These are phyloP conservation scores for Blumeriella jaapii DNA, from an alignment of 2,329 filamentous ascomycete genomes.

Conservation along the genomic window DNA sequence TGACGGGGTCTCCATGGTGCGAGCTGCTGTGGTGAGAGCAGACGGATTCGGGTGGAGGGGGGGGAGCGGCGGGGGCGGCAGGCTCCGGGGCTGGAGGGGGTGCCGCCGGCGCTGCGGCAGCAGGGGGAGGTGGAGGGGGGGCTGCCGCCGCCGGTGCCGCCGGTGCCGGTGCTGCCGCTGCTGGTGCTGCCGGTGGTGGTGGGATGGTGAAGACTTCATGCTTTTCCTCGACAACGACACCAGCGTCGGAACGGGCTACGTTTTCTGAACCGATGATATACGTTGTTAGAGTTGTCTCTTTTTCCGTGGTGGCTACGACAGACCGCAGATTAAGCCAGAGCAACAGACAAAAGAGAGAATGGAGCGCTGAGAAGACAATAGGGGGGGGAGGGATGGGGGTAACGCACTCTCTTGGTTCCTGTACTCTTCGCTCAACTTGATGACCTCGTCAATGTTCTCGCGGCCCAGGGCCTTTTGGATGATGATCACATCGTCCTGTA, in stretches of 20 bases:
- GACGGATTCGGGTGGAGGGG: slow-evolving; percentile 29
- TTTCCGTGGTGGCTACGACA: slow-evolving; percentile 6
- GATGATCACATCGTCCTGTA: slow-evolving; percentile 66
- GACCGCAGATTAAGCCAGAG: slow-evolving; percentile 10
- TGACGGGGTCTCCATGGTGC: slow-evolving; percentile 29
- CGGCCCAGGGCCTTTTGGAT: slow-evolving; percentile 78
- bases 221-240: slow-evolving; percentile 38
- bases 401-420: slow-evolving; percentile 39
- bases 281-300: slow-evolving; percentile 19
- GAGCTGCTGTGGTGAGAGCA: slow-evolving; percentile 21
- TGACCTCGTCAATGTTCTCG: slow-evolving; percentile 82
- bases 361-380: slow-evolving; percentile 1
- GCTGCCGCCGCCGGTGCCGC: slow-evolving; percentile 7
- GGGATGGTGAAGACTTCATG: slow-evolving; percentile 31
- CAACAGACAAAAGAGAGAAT: too few species aligned
- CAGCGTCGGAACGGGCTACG: slow-evolving; percentile 34
- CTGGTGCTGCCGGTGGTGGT: slow-evolving; percentile 10
- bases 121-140: slow-evolving; percentile 19
- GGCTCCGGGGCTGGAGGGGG: too few species aligned
- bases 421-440: slow-evolving; percentile 71
- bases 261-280: slow-evolving; percentile 20
- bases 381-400: background rate
- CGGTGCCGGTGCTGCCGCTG: slow-evolving; percentile 14
- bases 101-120: slow-evolving; percentile 6
- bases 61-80: too few species aligned